Evolutionary conservation across 192 early-diverging fungal species (phyloP), one percentile per base, ranked within the genome.

Genomic region (Rhizophagus prolifer): DNA sequence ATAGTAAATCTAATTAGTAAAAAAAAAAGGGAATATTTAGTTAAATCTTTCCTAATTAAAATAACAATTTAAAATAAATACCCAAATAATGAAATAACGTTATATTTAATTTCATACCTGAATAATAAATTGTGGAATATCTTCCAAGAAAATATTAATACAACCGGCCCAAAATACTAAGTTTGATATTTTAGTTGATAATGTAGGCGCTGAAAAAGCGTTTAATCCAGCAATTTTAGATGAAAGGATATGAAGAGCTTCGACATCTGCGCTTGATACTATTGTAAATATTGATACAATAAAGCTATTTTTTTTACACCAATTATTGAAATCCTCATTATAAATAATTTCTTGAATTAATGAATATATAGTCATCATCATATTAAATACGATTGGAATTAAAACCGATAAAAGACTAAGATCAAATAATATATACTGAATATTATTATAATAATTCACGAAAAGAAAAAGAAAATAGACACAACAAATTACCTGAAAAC

Each of bases 61-160:
- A n/a, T n/a, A n/a, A 31, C 2, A 36, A 36, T 36, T 38, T 7
- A 38, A 9, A 9, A 38, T 38, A 34, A n/a, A 4, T 34, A 16
- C 0, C 31, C 31, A 38, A 38, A 38, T 38, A 54, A 19, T 19
- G 16, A 38, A 38, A 38, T 38, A 54, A 19, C 5, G 16, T 5
- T 54, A 16, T 14, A 54, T 54, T n/a, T n/a, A 50, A 50, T 16
- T 41, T 41, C 41, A 6, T 69, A 69, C 67, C 36, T 69, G 67
- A 41, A 69, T 69, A 44, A 69, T 69, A 9, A 69, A 69, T 44
- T 69, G 67, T 21, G 67, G 67, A 1, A 69, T 69, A 41, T 69
- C 67, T 41, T 69, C 67, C 2, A 69, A 30, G 0, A 69, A 69
- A 10, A 69, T 30, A 41, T 69, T 69, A 16, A 30, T 4, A n/a